These are phyloP conservation scores for Neonectria neomacrospora DNA, from an alignment of 2,329 filamentous ascomycete genomes.

Conservation along the genomic window DNA sequence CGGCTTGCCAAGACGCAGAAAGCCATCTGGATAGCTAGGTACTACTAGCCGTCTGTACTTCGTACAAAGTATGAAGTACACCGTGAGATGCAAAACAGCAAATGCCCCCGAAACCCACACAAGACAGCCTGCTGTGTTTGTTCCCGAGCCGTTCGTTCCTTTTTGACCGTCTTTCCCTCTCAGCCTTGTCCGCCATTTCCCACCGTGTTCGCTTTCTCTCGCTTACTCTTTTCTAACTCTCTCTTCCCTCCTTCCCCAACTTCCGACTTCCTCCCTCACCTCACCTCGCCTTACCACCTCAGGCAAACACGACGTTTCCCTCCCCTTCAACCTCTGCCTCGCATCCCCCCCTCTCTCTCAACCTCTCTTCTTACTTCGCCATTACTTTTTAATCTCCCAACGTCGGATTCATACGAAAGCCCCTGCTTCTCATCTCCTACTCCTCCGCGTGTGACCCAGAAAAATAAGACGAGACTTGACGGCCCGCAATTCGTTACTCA, in stretches of 20 bases:
- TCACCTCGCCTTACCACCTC: background rate
- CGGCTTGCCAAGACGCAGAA: slow-evolving; percentile 13
- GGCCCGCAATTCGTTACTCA: slow-evolving; percentile 34
- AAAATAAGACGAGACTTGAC: slow-evolving; percentile 24
- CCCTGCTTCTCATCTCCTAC: slow-evolving; percentile 28
- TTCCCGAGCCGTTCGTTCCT: slow-evolving; percentile 20
- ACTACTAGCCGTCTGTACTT: background rate
- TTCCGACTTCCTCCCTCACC: slow-evolving; percentile 16
- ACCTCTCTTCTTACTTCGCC: slow-evolving; percentile 8
- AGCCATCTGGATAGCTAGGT: slow-evolving; percentile 20
- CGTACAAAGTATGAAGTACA: background rate
- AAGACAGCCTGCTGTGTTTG: background rate
- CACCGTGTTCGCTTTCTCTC: slow-evolving; percentile 15
- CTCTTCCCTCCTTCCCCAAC: slow-evolving; percentile 23
- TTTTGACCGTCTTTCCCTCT: slow-evolving; percentile 1
- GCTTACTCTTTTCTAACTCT: slow-evolving; percentile 28
- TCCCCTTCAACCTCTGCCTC: background rate
- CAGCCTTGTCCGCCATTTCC: slow-evolving; percentile 9
- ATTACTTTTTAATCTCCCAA: slow-evolving; percentile 18
- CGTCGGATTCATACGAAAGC: slow-evolving; percentile 10
- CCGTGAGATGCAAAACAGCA: background rate
- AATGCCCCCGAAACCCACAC: background rate
- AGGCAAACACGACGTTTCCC: background rate
- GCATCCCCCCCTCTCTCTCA: slow-evolving; percentile 6
- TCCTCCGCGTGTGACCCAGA: slow-evolving; percentile 18